Conservation (phyloP, 164 flowering plant species). For the Magnolia officinalis region DNA sequence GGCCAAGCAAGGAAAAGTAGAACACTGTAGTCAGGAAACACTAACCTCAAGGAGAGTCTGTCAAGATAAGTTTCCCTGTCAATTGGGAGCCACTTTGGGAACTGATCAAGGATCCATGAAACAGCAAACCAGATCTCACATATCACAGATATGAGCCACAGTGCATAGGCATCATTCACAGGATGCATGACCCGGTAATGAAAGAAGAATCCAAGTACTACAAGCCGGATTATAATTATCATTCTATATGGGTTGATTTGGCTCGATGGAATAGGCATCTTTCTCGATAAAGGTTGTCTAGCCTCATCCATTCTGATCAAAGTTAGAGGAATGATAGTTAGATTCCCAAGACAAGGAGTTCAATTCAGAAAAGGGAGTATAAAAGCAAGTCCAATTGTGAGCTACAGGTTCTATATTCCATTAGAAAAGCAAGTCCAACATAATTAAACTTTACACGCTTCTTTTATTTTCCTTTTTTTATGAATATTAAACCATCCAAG, state of each 20-base stretch:
- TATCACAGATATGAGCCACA: constrained; percentile 64
- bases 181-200: constrained; percentile 59
- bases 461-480: no score
- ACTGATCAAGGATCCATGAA: constrained; percentile 72
- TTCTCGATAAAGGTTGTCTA: constrained; percentile 63
- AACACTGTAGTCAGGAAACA: not conserved
- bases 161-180: constrained; percentile 49
- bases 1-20: not conserved
- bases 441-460: no score
- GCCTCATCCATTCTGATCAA: constrained; percentile 62
- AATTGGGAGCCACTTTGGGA: constrained; percentile 65
- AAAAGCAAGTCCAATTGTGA: not conserved
- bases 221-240: constrained; percentile 62
- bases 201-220: constrained; percentile 57
- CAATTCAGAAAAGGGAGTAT: not conserved
- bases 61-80: constrained; percentile 68
- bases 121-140: constrained; percentile 70
- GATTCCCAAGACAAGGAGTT: not conserved
- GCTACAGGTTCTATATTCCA: not conserved
- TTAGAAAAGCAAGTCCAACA: not conserved
- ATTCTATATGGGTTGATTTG: constrained; percentile 61
- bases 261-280: constrained; percentile 54
- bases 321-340: not conserved
- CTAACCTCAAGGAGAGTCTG: constrained; percentile 54
- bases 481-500: no score